Conservation (phyloP, 305 asterid species). For the Plantago rigida region DNA sequence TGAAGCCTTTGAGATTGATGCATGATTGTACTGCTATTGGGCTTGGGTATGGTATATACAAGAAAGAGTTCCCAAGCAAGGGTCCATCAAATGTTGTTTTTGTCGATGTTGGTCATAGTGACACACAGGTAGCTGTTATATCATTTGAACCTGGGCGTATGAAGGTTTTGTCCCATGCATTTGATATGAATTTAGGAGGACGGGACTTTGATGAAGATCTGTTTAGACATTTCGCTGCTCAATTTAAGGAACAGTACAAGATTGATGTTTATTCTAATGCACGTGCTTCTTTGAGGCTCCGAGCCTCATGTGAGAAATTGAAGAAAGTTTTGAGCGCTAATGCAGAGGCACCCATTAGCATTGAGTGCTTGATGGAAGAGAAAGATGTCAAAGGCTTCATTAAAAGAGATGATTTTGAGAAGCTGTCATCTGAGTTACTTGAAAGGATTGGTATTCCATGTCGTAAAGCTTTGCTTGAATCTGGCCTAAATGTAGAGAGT, state of each 20-base stretch:
- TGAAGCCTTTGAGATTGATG: conserved; percentile 70
- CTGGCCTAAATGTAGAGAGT: conserved; percentile 55
- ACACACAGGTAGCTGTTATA: conserved; percentile 76
- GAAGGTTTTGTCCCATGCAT: conserved; percentile 83
- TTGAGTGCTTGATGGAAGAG: conserved; percentile 97
- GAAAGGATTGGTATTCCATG: conserved; percentile 68
- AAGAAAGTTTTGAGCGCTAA: conserved; percentile 97
- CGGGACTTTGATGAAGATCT: conserved; percentile 86
- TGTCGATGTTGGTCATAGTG: conserved; percentile 90
- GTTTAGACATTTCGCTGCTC: conserved; percentile 63
- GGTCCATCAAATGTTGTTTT: conserved; percentile 63
- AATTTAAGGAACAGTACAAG: conserved; percentile 54
- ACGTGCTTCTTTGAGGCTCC: conserved; percentile 75
- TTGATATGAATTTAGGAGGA: conserved; percentile 79
- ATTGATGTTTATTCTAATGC: conserved; percentile 72
- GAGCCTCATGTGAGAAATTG: conserved; percentile 86
- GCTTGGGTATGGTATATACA: conserved; percentile 85
- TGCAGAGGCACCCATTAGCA: conserved; percentile 82
- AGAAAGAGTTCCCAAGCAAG: conserved; percentile 49
- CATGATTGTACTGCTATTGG: conserved; percentile 93
- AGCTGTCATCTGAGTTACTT: conserved; percentile 51
- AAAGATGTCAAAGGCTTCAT: conserved; percentile 83
- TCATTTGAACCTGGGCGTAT: conserved; percentile 64
- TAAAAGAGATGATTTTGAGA: conserved; percentile 87
- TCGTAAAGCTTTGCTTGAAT: conserved; percentile 56